phyloP scores from a whole-genome alignment of 2,329 filamentous ascomycete species.

The Arthrobotrys musiformis region DNA sequence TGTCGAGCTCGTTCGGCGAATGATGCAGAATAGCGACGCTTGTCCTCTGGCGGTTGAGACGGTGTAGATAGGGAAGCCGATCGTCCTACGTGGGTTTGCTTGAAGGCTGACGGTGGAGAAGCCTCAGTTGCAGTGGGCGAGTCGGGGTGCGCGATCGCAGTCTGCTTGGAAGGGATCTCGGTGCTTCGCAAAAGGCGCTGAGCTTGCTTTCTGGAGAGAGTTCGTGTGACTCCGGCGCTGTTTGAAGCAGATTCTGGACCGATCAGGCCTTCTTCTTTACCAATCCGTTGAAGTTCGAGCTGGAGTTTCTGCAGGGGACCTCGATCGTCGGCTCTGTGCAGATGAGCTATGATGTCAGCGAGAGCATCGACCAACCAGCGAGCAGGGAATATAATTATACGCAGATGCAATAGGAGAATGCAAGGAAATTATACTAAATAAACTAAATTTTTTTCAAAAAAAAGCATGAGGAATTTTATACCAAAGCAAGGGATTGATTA shows the following conservation, averaged over 20 bases:
- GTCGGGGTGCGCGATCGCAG: slow-evolving; percentile 38
- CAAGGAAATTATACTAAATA: not conserved
- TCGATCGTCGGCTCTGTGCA: slow-evolving; percentile 75
- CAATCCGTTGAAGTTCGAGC: slow-evolving; percentile 88
- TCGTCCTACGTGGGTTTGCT: slow-evolving; percentile 29
- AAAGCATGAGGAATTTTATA: not conserved
- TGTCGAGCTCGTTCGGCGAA: slow-evolving; percentile 53
- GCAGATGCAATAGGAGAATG: not conserved
- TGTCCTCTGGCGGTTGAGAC: slow-evolving; percentile 37
- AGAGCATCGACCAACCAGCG: not conserved
- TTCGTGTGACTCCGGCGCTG: slow-evolving; percentile 50
- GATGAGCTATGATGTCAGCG: slow-evolving; percentile 12
- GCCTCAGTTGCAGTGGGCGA: slow-evolving; percentile 26
- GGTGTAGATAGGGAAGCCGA: slow-evolving; percentile 43
- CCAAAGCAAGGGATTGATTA: not conserved
- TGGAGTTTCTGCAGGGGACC: slow-evolving; percentile 95
- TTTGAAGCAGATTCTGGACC: slow-evolving; percentile 31
- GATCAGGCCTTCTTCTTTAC: slow-evolving; percentile 84
- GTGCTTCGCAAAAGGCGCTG: slow-evolving; percentile 58
- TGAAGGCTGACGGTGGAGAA: slow-evolving; percentile 22
- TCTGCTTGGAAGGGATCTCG: slow-evolving; percentile 56
- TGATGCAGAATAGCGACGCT: slow-evolving; percentile 46
- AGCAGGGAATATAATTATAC: not conserved
- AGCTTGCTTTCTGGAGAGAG: slow-evolving; percentile 58
- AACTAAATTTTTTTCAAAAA: not conserved